Evolutionary conservation across 129 eudicot genomes (phyloP), one percentile per base, ranked within the genome.

Genomic region (Erigeron canadensis): DNA sequence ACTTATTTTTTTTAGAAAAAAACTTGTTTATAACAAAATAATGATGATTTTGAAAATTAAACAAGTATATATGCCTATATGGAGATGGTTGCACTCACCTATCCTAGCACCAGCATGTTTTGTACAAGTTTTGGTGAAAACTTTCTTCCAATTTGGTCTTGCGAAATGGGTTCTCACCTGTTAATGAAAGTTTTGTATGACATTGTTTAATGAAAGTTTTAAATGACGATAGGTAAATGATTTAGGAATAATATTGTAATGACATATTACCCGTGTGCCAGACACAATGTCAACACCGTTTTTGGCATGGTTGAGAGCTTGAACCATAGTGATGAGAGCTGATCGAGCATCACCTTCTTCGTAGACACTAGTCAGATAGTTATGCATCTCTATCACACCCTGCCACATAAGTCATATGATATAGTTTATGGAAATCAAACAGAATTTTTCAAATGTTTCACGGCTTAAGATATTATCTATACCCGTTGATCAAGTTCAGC

Each of bases 361-460:
- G 21, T 95, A 95, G 16, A 95, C 97, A 45, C 99, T 95, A 8
- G 99, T 95, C 72, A 90, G 75, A 73, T 95, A 95, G 65, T 90
- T 95, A 73, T 95, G 99, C 99, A 95, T 90, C 87, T 95, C 97
- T 56, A 95, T 95, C n/a, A 95, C 96, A 60, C 99, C 97, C 97
- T 94, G 69, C 44, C 44, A 63, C 72, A 63, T 63, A 50, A 53
- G 11, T 47, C 65, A 48, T 60, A 19, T 48, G 10, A 48, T 69
- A 61, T 63, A 64, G 2, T n/a, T 41, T 55, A n/a, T 3, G 10
- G 22, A 39, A 8, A 13, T 15, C 51, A 50, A 50, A 21, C 19
- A 48, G 46, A 50, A 64, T 47, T 11, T 18, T 11, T 8, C 21
- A 75, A 59, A 10, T n/a, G 8, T 34, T 53, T 10, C 5, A 11